phyloP scores from a whole-genome alignment of 441 rosid species.

The Macaranga tanarius region DNA sequence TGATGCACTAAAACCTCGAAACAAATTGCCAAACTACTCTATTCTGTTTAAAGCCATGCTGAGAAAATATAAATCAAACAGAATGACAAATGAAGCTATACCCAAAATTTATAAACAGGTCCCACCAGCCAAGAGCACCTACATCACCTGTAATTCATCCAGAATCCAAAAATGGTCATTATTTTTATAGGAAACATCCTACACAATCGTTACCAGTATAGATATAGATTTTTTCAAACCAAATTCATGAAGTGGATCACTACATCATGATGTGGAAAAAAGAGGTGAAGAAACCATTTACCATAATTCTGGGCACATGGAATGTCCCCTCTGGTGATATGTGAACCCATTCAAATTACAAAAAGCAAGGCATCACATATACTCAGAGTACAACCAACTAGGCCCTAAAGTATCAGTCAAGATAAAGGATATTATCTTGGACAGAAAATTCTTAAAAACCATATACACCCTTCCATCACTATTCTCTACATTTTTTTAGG shows the following conservation, averaged over 20 bases:
- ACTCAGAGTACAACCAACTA: not conserved
- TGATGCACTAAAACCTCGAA: conserved; percentile 20
- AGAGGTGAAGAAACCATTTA: not conserved
- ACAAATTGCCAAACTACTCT: conserved; percentile 1
- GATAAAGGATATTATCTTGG: not conserved
- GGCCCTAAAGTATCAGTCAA: not conserved
- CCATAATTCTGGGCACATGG: not conserved
- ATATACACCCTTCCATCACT: not conserved
- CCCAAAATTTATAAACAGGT: conserved; percentile 93
- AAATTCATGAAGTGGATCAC: conserved; percentile 1
- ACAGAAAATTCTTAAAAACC: not conserved
- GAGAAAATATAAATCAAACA: conserved; percentile 4
- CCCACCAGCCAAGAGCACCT: conserved; percentile 98
- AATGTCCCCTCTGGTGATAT: too few relatives aligned
- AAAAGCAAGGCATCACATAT: conserved; percentile 3
- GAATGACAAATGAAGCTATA: conserved; percentile 35
- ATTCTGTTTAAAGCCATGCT: not conserved
- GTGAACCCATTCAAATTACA: not conserved
- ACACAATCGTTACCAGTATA: not conserved
- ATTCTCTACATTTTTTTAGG: not conserved
- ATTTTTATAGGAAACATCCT: conserved; percentile 19
- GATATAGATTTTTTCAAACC: not conserved
- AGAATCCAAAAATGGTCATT: conserved; percentile 13
- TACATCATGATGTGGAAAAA: not conserved
- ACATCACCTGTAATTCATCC: conserved; percentile 58